Evolutionary conservation across 345 rosid genomes (phyloP), one percentile per base, ranked within the genome.

Genomic region (Eucalyptus paniculata): DNA sequence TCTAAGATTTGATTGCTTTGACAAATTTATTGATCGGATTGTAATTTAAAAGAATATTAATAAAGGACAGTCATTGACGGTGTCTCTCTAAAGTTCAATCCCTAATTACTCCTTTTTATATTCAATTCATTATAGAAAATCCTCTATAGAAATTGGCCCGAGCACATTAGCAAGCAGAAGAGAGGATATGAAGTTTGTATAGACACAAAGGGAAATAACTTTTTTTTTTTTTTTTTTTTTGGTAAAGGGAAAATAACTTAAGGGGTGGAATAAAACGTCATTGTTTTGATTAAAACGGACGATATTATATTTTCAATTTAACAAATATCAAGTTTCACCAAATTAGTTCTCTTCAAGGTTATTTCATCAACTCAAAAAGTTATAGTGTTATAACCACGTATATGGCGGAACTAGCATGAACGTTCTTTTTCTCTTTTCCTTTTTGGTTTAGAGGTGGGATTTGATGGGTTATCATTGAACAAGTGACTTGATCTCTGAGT

Each of bases 301-400:
- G 3, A 24, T 21, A 12, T 21, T 37, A 77, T 37, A 77, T 37
- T 34, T 69, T 10, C 44, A 40, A 5, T 72, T 72, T 28, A 37
- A 72, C 83, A 72, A 72, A 77, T 37, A 37, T 7, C 45, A 37
- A 77, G 28, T 77, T 37, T 19, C 83, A 21, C 28, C 47, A 40
- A 19, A 72, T 37, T 19, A 72, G 26, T 72, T 72, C 45, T 72
- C 15, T 37, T 37, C 3, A 4, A 19, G 15, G 8, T 72, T 37
- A 72, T 37, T 72, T 37, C 8, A 11, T 72, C 28, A 6, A 37
- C 45, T 11, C 47, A 77, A 11, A 77, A 77, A 72, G 15, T 6
- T 1, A 7, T 5, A 2, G 14, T 21, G 45, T 37, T 3, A 72
- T 72, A 2, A 23, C 15, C 26, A 18, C 1, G 2, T 34, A 10